Percentiles rank a stretch among this genome's conserved stretches.
Conservation (phyloP, 2,329 filamentous ascomycete genomes). For the Sclerotiophoma versabilis region DNA sequence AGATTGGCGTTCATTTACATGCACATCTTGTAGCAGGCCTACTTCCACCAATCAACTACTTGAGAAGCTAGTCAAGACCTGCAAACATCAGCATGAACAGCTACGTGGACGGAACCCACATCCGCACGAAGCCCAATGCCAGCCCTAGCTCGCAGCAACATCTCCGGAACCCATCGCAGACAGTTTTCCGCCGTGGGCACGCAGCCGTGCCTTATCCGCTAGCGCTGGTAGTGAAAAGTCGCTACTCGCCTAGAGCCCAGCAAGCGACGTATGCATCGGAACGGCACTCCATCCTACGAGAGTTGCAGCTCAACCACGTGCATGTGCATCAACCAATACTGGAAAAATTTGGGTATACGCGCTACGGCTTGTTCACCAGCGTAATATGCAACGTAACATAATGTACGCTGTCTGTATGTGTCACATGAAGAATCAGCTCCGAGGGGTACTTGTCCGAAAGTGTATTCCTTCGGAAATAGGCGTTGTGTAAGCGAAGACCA, state of each 20-base stretch:
- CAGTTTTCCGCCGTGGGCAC: neutral
- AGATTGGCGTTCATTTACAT: constrained; percentile 1
- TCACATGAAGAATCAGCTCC: neutral
- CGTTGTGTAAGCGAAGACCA: neutral
- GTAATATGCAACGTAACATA: neutral
- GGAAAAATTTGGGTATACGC: neutral
- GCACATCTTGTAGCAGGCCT: constrained; percentile 4
- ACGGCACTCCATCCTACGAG: constrained; percentile 1
- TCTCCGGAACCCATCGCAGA: neutral
- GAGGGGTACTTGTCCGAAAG: neutral
- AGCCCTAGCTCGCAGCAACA: neutral
- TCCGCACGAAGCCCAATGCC: neutral
- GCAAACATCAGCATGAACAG: too few species aligned
- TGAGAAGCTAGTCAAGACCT: too few species aligned
- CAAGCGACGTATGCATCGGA: constrained; percentile 6
- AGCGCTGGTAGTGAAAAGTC: neutral
- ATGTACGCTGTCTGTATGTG: neutral
- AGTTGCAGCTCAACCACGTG: neutral
- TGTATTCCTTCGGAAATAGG: neutral
- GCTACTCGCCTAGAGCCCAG: neutral
- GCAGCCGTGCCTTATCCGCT: constrained; percentile 15
- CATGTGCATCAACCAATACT: neutral
- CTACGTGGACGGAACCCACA: too few species aligned
- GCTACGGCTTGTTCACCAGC: neutral
- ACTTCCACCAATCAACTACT: neutral